phyloP scores from a whole-genome alignment of 1,284 basidiomycete genomes.

The Irpex lacteus region DNA sequence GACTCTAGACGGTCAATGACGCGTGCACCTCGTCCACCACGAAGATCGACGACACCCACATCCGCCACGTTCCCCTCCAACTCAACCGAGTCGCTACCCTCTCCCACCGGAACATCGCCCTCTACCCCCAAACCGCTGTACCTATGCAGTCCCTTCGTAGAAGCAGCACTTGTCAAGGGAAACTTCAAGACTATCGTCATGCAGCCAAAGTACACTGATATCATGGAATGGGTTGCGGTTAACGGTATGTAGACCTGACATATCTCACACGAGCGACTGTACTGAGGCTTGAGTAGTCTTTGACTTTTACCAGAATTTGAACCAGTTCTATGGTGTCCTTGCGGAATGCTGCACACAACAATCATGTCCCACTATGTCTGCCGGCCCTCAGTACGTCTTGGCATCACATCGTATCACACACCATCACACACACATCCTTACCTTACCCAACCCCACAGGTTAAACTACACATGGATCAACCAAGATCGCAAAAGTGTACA shows the following conservation, averaged over 20 bases:
- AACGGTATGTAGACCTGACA: constrained; percentile 65
- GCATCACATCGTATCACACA: not conserved
- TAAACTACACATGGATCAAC: constrained; percentile 99
- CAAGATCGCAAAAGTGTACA: constrained; percentile 92
- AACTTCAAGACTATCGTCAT: constrained; percentile 99
- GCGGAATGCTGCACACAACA: constrained; percentile 93
- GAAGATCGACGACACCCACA: constrained; percentile 70
- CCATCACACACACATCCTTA: constrained; percentile 4
- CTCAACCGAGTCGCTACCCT: constrained; percentile 35
- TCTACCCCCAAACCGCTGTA: constrained; percentile 72
- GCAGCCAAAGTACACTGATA: constrained; percentile 95
- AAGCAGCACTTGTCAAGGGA: constrained; percentile 95
- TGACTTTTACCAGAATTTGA: constrained; percentile 95
- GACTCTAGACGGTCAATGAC: constrained; percentile 63
- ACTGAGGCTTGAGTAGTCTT: constrained; percentile 57
- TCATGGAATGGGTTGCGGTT: constrained; percentile 98
- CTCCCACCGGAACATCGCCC: constrained; percentile 40
- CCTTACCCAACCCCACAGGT: constrained; percentile 42
- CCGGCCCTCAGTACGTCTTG: constrained; percentile 81
- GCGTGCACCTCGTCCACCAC: constrained; percentile 58
- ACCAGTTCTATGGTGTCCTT: constrained; percentile 95
- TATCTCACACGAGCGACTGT: not conserved
- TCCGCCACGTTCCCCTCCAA: constrained; percentile 52
- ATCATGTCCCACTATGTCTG: constrained; percentile 91
- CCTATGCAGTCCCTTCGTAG: constrained; percentile 94